Evolutionary conservation across 306 rosid genomes (phyloP).

Genomic region (Dicorynia guianensis): DNA sequence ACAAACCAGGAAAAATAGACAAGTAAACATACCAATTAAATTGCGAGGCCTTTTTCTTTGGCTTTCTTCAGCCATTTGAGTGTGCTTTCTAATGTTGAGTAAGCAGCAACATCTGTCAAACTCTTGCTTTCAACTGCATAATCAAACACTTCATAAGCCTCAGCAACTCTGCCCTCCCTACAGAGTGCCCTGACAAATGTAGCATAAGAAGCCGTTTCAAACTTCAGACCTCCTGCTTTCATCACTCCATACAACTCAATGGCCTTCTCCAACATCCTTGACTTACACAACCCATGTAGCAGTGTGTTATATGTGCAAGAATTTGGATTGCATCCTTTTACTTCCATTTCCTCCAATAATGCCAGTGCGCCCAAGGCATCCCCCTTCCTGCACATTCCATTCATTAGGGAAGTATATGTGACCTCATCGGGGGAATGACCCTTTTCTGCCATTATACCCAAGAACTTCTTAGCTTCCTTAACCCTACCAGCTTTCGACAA

Average conservation of each 20-base stretch:
- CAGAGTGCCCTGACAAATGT: constrained; percentile 80
- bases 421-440: constrained; percentile 79
- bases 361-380: constrained; percentile 67
- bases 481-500: constrained; percentile 73
- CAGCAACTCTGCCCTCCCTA: constrained; percentile 75
- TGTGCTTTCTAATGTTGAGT: constrained; percentile 74
- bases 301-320: constrained; percentile 64
- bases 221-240: constrained; percentile 65
- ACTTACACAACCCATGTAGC: constrained; percentile 67
- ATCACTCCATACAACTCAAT: constrained; percentile 69
- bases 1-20: not conserved
- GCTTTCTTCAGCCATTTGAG: constrained; percentile 74
- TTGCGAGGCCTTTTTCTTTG: constrained; percentile 58
- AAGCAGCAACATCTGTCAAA: constrained; percentile 75
- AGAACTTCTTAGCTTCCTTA: constrained; percentile 69
- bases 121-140: constrained; percentile 91
- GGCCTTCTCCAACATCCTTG: constrained; percentile 75
- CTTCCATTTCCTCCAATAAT: constrained; percentile 80
- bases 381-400: constrained; percentile 86
- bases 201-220: constrained; percentile 83
- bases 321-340: constrained; percentile 73
- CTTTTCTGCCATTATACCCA: constrained; percentile 69
- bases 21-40: constrained; percentile 51
- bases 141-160: constrained; percentile 91
- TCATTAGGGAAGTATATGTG: constrained; percentile 88